Evolutionary conservation across 306 rosid species (phyloP).

Genomic region (Corylus avellana): DNA sequence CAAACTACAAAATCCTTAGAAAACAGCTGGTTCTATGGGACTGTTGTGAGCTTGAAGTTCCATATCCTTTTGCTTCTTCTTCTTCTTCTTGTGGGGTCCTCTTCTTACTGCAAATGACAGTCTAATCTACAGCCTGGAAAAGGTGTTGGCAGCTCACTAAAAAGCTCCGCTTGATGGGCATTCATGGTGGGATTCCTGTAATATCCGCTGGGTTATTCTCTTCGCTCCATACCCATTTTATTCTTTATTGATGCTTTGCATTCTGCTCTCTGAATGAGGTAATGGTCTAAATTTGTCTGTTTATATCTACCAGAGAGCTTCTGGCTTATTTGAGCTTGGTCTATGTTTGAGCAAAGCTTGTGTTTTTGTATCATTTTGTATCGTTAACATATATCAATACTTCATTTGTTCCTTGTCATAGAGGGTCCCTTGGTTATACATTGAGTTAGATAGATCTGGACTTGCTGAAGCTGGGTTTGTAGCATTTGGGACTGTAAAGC

Average conservation of each 20-base stretch:
- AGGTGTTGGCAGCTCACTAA: conserved; percentile 31
- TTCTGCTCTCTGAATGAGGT: conserved; percentile 30
- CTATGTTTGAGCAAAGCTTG: conserved; percentile 24
- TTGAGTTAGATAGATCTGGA: conserved; percentile 34
- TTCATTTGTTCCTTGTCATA: not conserved
- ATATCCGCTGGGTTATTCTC: conserved; percentile 25
- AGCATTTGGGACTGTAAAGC: conserved; percentile 1
- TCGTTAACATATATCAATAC: conserved; percentile 1
- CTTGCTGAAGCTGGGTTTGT: conserved; percentile 10
- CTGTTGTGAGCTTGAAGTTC: conserved; percentile 24
- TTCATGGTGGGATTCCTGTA: conserved; percentile 27
- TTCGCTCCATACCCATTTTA: conserved; percentile 28
- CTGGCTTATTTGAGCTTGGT: conserved; percentile 3
- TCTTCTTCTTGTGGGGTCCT: conserved; percentile 36
- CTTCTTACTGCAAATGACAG: conserved; percentile 38
- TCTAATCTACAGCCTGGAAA: conserved; percentile 65
- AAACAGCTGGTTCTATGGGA: conserved; percentile 31
- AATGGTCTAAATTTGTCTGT: conserved; percentile 20
- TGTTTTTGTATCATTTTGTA: not conserved
- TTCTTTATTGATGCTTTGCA: conserved; percentile 7
- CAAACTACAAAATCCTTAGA: conserved; percentile 21
- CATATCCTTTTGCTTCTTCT: conserved; percentile 6
- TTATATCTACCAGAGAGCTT: conserved; percentile 10
- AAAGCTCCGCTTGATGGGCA: conserved; percentile 31
- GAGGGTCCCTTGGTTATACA: conserved; percentile 7